Percentiles rank a stretch among this genome's conserved stretches.
Conservation (phyloP, 140 eudicot species). For the Erigeron philadelphicus region DNA sequence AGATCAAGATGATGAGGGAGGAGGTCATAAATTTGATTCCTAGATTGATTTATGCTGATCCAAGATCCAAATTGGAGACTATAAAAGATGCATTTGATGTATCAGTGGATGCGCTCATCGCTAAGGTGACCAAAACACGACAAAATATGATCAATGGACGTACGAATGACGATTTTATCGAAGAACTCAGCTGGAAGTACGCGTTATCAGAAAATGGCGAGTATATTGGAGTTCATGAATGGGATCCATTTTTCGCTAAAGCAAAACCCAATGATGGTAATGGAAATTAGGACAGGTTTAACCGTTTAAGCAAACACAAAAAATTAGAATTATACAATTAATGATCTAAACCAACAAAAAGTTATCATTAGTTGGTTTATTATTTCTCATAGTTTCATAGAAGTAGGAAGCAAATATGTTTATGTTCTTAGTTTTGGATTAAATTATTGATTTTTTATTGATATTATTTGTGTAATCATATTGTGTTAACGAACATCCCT, state of each 20-base stretch:
- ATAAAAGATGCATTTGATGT: conserved; percentile 24
- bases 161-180: not conserved
- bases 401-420: too few species aligned
- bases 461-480: too few species aligned
- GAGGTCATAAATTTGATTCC: conserved; percentile 25
- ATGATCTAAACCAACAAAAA: not conserved
- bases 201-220: conserved; percentile 22
- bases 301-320: not conserved
- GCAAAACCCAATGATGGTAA: conserved; percentile 7
- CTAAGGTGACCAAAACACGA: conserved; percentile 9
- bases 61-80: conserved; percentile 20
- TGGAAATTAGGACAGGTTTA: not conserved
- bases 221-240: conserved; percentile 7
- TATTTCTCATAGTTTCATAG: too few species aligned
- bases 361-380: too few species aligned
- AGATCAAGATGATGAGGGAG: conserved; percentile 15
- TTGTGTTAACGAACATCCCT: too few species aligned
- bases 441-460: too few species aligned
- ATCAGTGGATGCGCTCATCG: conserved; percentile 16
- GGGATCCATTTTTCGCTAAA: conserved; percentile 28
- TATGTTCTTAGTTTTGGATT: too few species aligned
- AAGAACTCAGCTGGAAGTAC: conserved; percentile 27
- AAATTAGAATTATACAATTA: not conserved
- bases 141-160: conserved; percentile 6
- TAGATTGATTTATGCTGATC: conserved; percentile 21